Evolutionary conservation across 2,329 filamentous ascomycete genomes (phyloP).

Genomic region (Chaetoscypha palmicola): DNA sequence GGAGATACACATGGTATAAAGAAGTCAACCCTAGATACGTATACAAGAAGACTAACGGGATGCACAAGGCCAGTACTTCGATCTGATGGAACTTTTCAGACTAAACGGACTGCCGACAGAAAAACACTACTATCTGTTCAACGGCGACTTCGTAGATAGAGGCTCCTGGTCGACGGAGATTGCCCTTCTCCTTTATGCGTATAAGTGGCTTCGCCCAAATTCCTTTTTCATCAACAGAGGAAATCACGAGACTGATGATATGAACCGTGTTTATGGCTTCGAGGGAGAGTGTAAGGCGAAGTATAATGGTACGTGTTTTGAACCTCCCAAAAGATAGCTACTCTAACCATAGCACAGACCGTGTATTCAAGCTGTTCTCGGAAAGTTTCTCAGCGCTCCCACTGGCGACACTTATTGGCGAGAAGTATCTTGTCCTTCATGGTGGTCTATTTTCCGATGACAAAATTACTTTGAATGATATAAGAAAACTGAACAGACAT

Average conservation of each 20-base stretch:
- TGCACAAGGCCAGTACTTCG: constrained; percentile 83
- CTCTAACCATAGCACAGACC: constrained; percentile 27
- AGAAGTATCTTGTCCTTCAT: constrained; percentile 87
- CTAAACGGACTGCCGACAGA: constrained; percentile 79
- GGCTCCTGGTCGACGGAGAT: constrained; percentile 99
- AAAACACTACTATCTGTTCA: constrained; percentile 92
- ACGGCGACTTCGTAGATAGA: constrained; percentile 96
- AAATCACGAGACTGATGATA: constrained; percentile 98
- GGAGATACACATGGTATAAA: constrained; percentile 84
- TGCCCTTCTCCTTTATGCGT: constrained; percentile 84
- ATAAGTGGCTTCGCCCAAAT: constrained; percentile 88
- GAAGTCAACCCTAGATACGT: constrained; percentile 24
- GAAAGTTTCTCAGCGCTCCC: constrained; percentile 95
- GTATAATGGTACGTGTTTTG: constrained; percentile 65
- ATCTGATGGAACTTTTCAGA: constrained; percentile 92
- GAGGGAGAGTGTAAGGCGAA: constrained; percentile 98
- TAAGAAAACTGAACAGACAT: constrained; percentile 86
- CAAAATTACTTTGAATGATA: constrained; percentile 84
- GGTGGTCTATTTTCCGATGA: constrained; percentile 96
- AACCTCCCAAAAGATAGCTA: not conserved
- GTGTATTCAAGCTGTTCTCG: constrained; percentile 93
- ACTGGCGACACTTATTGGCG: constrained; percentile 82
- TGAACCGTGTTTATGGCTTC: constrained; percentile 98
- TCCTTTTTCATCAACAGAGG: constrained; percentile 94
- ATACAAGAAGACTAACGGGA: constrained; percentile 4